Evolutionary conservation across 345 rosid species (phyloP).

Genomic region (Kernera saxatilis): DNA sequence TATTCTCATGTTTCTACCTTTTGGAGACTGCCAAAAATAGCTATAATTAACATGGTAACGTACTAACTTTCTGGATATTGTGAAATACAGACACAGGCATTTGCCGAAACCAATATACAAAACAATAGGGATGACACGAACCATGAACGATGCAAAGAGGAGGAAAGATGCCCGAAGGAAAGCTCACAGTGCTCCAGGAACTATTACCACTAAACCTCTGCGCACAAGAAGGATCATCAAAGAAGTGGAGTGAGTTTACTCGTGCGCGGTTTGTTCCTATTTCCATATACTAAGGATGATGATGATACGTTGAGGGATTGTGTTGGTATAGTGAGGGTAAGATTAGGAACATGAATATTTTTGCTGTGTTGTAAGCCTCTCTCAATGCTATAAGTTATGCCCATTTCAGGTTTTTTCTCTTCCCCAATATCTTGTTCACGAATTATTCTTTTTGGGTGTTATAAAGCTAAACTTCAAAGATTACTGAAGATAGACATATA

Average conservation of each 20-base stretch:
- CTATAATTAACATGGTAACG: background rate
- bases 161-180: slow-evolving; percentile 75
- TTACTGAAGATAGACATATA: background rate
- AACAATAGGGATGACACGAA: slow-evolving; percentile 44
- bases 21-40: too few species aligned
- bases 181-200: slow-evolving; percentile 92
- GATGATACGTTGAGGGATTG: background rate
- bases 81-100: slow-evolving; percentile 77
- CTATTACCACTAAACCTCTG: slow-evolving; percentile 40
- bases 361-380: slow-evolving; percentile 9
- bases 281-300: background rate
- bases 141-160: slow-evolving; percentile 57
- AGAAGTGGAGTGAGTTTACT: slow-evolving; percentile 56
- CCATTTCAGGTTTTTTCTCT: background rate
- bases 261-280: background rate
- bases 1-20: background rate
- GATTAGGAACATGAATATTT: slow-evolving; percentile 2
- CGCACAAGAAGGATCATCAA: slow-evolving; percentile 72
- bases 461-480: background rate
- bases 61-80: slow-evolving; percentile 13
- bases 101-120: slow-evolving; percentile 81
- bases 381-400: background rate
- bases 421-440: background rate
- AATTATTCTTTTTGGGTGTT: background rate
- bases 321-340: background rate